Percentiles rank a stretch among this genome's conserved stretches.
Conservation (phyloP, 345 rosid species). For the Populus deltoides region DNA sequence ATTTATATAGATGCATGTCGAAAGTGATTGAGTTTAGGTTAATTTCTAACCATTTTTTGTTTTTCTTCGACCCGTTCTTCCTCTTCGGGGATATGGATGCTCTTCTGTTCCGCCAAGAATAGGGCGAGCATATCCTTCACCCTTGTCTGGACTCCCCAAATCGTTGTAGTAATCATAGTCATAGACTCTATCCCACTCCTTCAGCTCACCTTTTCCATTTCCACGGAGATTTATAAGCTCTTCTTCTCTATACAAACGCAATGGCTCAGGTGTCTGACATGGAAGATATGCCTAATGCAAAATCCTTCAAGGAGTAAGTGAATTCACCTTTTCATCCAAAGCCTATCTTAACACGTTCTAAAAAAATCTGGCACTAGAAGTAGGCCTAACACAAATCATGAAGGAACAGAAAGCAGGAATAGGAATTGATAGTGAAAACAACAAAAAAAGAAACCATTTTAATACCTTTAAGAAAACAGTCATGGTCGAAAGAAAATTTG, state of each 20-base stretch:
- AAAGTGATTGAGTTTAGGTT: neutral
- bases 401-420: neutral
- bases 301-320: constrained; percentile 11
- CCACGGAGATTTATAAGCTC: constrained; percentile 72
- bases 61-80: constrained; percentile 73
- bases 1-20: neutral
- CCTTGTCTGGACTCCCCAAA: constrained; percentile 75
- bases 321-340: neutral
- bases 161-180: constrained; percentile 87
- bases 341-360: neutral
- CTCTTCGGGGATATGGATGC: constrained; percentile 83
- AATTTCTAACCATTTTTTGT: constrained; percentile 52
- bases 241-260: constrained; percentile 59
- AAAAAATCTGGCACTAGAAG: neutral
- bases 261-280: constrained; percentile 64
- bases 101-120: constrained; percentile 70
- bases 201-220: constrained; percentile 51
- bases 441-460: neutral
- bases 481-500: neutral
- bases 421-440: neutral
- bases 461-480: neutral
- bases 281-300: constrained; percentile 73
- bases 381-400: constrained; percentile 1
- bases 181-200: constrained; percentile 94
- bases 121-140: constrained; percentile 48